A percentile compares a stretch with the other conserved stretches of the same genome.
These are phyloP conservation scores for Musa balbisiana DNA, from an alignment of 202 grass and related monocot genomes.

Conservation along the genomic window DNA sequence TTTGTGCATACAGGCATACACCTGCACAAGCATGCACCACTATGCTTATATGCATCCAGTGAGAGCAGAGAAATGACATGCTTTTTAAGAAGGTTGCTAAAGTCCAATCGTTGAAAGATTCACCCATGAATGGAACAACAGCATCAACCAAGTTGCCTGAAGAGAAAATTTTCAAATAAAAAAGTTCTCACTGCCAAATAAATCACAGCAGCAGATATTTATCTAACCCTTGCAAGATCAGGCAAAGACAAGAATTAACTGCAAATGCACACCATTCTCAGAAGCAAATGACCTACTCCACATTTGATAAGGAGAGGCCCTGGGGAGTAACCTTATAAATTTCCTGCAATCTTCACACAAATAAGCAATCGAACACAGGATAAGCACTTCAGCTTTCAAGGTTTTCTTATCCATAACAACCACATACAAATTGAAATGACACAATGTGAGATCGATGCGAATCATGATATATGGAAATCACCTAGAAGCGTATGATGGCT, in stretches of 20 bases:
- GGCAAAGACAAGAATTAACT: neutral
- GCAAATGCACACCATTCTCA: conserved; percentile 41
- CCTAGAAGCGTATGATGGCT: conserved; percentile 61
- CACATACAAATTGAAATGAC: neutral
- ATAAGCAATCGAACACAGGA: neutral
- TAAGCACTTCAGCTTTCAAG: neutral
- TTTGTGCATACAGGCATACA: too few species aligned
- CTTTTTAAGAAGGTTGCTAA: conserved; percentile 89
- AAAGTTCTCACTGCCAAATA: too few species aligned
- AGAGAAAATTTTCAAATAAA: conserved; percentile 1
- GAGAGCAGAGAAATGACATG: neutral
- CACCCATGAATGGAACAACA: conserved; percentile 77
- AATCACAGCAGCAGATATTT: neutral
- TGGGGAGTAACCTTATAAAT: conserved; percentile 36
- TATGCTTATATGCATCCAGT: neutral
- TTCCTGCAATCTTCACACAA: conserved; percentile 22
- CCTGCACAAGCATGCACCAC: too few species aligned
- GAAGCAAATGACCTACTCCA: conserved; percentile 90
- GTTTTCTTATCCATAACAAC: neutral
- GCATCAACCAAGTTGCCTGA: conserved; percentile 65
- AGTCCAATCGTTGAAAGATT: conserved; percentile 97
- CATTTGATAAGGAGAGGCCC: conserved; percentile 58
- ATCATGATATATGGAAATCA: conserved; percentile 16
- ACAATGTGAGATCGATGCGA: neutral
- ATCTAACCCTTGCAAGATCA: neutral